Evolutionary conservation across 148 eudicot species (phyloP), one percentile per base, ranked within the genome.

Genomic region (Camellia sinensis): DNA sequence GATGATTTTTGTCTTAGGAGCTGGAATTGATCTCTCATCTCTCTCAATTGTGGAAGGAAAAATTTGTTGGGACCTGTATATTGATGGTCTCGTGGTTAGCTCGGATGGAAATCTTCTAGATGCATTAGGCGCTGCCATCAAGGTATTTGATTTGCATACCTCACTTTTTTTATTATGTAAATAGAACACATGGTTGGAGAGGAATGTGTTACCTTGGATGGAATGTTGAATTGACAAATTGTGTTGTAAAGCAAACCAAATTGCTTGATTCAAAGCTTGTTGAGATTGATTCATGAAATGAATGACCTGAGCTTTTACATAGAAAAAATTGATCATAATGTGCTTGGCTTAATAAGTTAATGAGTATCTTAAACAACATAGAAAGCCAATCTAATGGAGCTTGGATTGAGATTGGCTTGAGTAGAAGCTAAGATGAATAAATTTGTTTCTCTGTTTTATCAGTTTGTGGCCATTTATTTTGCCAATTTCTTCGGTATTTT

Each of bases 31-130:
- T 85, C 95, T 88, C 76, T 89, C 94, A 17, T 92, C 95, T 79
- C 88, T 97, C 50, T 88, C 89, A 68, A 90, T 97, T 56, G 90
- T 89, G 77, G 93, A 90, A 74, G 95, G 95, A 61, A 94, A 94
- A 85, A 82, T 90, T 56, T 97, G 99, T 83, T 97, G 99, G 99
- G 99, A 97, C 88, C 92, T 94, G 66, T 97, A 97, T 75, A 91
- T 94, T 29, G 98, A 97, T 74, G 91, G 95, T 48, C 97, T 97
- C 52, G 98, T 97, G 61, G 89, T 94, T 73, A 91, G 99, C 63
- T 86, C 92, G 61, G 95, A 97, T 89, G 99, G 99, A 41, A 97
- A 97, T 87, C 75, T 97, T 79, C 81, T 97, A 66, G 99, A 97
- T 87, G 94, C 98, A 52, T 85, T 94, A 73, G 99, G 92, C 60